A percentile compares a stretch with the other conserved stretches of the same genome.
phyloP scores from a whole-genome alignment of 2,329 filamentous ascomycete genomes.

The Penicillium rolfsii region DNA sequence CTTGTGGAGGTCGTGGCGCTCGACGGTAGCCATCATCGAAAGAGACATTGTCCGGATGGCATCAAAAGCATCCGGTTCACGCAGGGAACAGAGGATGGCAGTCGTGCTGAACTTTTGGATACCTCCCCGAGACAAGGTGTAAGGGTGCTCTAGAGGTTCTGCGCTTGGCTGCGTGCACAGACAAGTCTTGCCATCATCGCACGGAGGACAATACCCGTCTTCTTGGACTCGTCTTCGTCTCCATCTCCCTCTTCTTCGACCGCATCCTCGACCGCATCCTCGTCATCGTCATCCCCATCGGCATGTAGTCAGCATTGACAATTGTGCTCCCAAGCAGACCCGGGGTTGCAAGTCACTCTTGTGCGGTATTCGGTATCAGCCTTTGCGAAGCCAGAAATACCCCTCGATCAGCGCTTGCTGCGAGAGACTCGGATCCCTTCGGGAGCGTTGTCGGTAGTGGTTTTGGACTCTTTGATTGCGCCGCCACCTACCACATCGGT shows the following conservation, averaged over 20 bases:
- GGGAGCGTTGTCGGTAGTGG: not conserved
- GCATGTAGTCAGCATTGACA: not conserved
- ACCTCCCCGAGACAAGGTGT: not conserved
- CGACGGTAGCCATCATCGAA: too few relatives aligned
- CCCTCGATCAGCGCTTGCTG: slow-evolving; percentile 7
- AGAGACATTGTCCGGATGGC: too few relatives aligned
- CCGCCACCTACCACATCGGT: not conserved
- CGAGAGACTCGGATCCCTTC: not conserved
- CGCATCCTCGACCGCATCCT: not conserved
- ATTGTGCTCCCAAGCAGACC: not conserved
- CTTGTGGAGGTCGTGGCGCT: too few relatives aligned
- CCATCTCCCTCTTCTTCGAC: not conserved
- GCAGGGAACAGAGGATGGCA: not conserved
- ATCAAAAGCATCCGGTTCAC: slow-evolving; percentile 43
- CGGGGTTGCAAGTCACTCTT: not conserved
- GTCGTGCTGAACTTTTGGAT: not conserved
- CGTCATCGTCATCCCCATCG: not conserved
- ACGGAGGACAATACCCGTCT: not conserved
- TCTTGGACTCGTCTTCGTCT: not conserved
- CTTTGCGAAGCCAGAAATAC: slow-evolving; percentile 7
- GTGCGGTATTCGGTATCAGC: slow-evolving; percentile 4
- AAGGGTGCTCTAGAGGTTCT: slow-evolving; percentile 7
- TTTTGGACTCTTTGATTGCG: not conserved
- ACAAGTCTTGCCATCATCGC: not conserved
- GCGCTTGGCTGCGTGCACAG: not conserved